Percentiles rank a stretch among this genome's conserved stretches.
phyloP scores from a whole-genome alignment of 1,284 basidiomycete genomes.

The Cryptococcus sp. region DNA sequence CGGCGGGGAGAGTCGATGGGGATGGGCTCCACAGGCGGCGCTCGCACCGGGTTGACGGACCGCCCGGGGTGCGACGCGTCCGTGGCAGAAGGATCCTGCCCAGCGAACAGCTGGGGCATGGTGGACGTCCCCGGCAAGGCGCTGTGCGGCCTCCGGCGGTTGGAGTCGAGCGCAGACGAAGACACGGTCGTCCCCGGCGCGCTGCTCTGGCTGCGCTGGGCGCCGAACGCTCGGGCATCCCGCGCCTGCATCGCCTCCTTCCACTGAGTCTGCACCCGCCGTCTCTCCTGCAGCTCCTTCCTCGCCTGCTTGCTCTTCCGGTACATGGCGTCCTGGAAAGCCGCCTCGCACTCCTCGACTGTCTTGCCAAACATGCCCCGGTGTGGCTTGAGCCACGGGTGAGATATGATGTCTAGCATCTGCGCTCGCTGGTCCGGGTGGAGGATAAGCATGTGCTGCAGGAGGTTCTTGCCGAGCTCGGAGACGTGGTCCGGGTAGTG shows the following conservation, averaged over 20 bases:
- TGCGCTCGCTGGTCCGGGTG: constrained; percentile 71
- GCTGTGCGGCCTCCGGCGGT: constrained; percentile 40
- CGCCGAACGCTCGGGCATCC: not conserved
- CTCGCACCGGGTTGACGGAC: constrained; percentile 1
- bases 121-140: constrained; percentile 49
- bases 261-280: constrained; percentile 40
- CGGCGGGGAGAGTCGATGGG: constrained; percentile 9
- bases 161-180: constrained; percentile 27
- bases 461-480: constrained; percentile 66
- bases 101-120: constrained; percentile 33
- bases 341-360: constrained; percentile 72
- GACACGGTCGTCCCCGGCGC: constrained; percentile 30
- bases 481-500: constrained; percentile 93
- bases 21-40: constrained; percentile 3
- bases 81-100: not conserved
- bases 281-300: constrained; percentile 51
- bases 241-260: constrained; percentile 24
- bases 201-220: constrained; percentile 41
- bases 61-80: not conserved
- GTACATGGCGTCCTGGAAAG: constrained; percentile 79
- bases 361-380: constrained; percentile 63
- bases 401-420: constrained; percentile 70
- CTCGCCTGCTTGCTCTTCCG: constrained; percentile 76
- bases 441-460: constrained; percentile 82
- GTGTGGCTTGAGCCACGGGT: constrained; percentile 75